Conservation (phyloP, 495 filamentous ascomycete species). For the Articulospora tetracladia region DNA sequence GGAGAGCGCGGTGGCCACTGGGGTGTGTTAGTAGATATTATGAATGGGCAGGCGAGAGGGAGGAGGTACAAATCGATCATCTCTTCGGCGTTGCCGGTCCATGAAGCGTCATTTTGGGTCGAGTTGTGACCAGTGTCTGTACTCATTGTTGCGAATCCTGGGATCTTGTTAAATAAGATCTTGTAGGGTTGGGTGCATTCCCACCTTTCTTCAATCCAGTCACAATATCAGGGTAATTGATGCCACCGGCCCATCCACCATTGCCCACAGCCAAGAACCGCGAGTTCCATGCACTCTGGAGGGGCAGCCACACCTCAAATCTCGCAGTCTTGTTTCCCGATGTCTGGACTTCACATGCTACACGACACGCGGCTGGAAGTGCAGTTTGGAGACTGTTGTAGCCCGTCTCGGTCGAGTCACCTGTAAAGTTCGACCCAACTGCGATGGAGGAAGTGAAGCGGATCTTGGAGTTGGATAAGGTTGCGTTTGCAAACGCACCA, state of each 20-base stretch:
- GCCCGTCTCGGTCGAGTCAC: not conserved
- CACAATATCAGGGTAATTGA: constrained; percentile 50
- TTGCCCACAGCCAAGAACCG: constrained; percentile 46
- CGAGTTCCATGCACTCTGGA: constrained; percentile 38
- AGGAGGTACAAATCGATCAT: not conserved
- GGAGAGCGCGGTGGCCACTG: constrained; percentile 37
- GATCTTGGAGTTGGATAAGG: not conserved
- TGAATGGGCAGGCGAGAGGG: not conserved
- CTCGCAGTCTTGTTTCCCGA: not conserved
- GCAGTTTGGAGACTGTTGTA: not conserved
- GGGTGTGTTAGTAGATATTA: not conserved
- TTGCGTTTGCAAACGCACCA: not conserved
- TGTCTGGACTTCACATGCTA: not conserved
- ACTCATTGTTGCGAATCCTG: constrained; percentile 49
- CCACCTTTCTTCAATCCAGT: constrained; percentile 19
- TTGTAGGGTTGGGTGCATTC: too few relatives aligned
- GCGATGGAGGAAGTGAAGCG: not conserved
- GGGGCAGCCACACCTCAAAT: not conserved
- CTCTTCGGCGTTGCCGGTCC: constrained; percentile 31
- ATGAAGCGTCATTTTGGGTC: constrained; percentile 31
- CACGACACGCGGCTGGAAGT: not conserved
- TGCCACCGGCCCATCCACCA: constrained; percentile 48
- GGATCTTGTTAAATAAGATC: too few relatives aligned
- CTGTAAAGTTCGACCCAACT: not conserved
- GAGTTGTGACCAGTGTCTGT: constrained; percentile 55